Evolutionary conservation across 1,139 yeast species (phyloP), one percentile per base, ranked within the genome.

Genomic region (Lodderomyces metapsilosis): DNA sequence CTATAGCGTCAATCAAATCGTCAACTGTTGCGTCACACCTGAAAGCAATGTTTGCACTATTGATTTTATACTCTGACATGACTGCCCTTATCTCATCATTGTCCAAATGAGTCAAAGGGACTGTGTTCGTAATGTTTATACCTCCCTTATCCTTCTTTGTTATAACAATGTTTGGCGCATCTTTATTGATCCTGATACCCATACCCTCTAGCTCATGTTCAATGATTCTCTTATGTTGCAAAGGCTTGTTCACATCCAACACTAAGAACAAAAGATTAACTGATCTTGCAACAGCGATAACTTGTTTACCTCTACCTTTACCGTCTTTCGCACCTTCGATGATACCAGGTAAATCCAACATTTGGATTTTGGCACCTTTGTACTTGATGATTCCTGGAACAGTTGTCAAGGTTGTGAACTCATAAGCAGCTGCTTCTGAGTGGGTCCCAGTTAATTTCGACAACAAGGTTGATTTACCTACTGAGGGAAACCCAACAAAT

Each of bases 271-370:
- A 78, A 56, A 94, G 71, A 61, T 92, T 91, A 57, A 96, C 95
- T 5, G 97, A 88, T 64, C 98, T 80, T 5, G 98, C 98, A 43
- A 91, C 98, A 0, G 98, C 98, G 68, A 92, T 92, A 46, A 92
- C 98, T 68, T 92, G 98, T 56, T 84, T 87, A 78, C 99, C 99
- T 73, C 99, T 82, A 72, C 99, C 98, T 64, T 91, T 87, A 68
- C 98, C 98, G 58, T 92, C 98, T 56, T 91, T 91, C 44, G 98
- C 99, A 64, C 98, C 98, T 66, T 94, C 98, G 54, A 92, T 92
- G 57, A 92, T 92, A 62, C 99, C 99, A 3, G 99, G 99, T 55
- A 92, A 76, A 78, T 92, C 99, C 59, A 92, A 74, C 95, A 94
- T 88, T 68, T 92, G 99, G 52, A 92, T 84, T 70, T 88, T 91